Percentiles rank a stretch among this genome's conserved stretches.
These are phyloP conservation scores for Lavandula angustifolia DNA, from an alignment of 257 asterid genomes.

Conservation along the genomic window DNA sequence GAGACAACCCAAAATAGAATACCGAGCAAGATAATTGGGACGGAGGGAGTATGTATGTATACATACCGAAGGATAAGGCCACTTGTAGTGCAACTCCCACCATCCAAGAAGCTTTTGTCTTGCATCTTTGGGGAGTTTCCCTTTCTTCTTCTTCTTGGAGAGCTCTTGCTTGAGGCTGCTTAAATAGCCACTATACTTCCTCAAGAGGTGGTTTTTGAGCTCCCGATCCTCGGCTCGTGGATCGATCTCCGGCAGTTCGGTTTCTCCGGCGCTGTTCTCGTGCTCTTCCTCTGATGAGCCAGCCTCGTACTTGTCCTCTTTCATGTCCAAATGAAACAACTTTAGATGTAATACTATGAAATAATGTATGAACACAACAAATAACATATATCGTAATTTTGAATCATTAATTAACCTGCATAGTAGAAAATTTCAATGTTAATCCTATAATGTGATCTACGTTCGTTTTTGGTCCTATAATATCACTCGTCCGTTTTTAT, in stretches of 20 bases:
- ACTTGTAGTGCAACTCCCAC: constrained; percentile 96
- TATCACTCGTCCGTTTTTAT: too few species aligned
- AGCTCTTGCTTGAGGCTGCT: constrained; percentile 94
- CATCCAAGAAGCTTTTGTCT: constrained; percentile 87
- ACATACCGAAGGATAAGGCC: constrained; percentile 96
- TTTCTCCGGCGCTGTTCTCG: constrained; percentile 82
- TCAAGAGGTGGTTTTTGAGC: constrained; percentile 80
- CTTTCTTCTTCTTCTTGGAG: constrained; percentile 97
- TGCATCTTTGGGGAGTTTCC: constrained; percentile 94
- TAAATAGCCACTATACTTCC: constrained; percentile 85
- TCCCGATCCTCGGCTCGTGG: constrained; percentile 91
- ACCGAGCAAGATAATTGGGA: too few species aligned
- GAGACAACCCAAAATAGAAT: too few species aligned
- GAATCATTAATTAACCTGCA: too few species aligned
- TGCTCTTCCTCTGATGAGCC: constrained; percentile 91
- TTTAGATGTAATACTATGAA: neutral
- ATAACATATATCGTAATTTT: too few species aligned
- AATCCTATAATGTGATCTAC: too few species aligned
- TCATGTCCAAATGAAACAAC: neutral
- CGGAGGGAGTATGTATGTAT: neutral
- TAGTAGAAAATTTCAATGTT: too few species aligned
- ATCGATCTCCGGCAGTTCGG: constrained; percentile 73
- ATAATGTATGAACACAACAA: too few species aligned
- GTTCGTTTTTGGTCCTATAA: too few species aligned
- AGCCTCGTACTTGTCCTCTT: constrained; percentile 82